Percentiles rank a stretch among this genome's conserved stretches.
Evolutionary conservation across 495 filamentous ascomycete species (phyloP).

Genomic region (Penicillium canescens): DNA sequence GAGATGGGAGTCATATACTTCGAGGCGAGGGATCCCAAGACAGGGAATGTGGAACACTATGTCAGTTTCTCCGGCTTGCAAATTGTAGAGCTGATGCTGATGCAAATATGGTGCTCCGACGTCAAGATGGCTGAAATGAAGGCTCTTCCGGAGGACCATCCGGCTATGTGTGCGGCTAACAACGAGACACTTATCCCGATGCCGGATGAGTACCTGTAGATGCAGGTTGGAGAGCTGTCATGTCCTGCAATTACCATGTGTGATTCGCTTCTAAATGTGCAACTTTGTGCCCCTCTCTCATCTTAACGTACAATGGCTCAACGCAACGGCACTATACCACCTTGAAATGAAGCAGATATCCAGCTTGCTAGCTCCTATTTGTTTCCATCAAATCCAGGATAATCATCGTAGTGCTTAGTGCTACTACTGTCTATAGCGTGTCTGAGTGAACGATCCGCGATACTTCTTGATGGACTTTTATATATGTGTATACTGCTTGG

Average conservation of each 20-base stretch:
- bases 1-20: constrained; percentile 1
- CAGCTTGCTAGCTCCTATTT: neutral
- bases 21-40: neutral
- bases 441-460: neutral
- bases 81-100: neutral
- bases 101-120: neutral
- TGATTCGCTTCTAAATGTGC: neutral
- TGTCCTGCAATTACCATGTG: neutral
- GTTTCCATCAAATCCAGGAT: neutral
- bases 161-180: constrained; percentile 1
- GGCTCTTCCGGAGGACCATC: neutral
- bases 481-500: neutral
- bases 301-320: neutral
- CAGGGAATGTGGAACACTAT: neutral
- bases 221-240: neutral
- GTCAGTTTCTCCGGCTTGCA: neutral
- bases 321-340: neutral
- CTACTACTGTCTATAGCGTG: neutral
- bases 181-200: neutral
- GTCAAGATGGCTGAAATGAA: neutral
- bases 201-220: neutral
- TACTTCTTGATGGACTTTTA: neutral
- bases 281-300: neutral
- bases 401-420: neutral
- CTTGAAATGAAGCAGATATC: neutral